Conservation (phyloP, 345 rosid species). For the Aquilaria yunnanensis region DNA sequence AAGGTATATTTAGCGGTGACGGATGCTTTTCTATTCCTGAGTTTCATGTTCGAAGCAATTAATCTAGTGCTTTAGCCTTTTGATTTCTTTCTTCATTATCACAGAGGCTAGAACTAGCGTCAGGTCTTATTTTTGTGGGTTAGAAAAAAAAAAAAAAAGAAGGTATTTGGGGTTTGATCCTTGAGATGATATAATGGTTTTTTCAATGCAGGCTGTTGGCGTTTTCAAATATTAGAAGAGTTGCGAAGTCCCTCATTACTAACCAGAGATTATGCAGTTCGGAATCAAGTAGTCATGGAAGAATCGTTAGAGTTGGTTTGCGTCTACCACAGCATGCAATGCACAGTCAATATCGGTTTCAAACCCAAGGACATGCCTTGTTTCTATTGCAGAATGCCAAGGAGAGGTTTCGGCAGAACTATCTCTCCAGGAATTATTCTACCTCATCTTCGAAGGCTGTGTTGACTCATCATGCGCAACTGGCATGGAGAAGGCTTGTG, state of each 20-base stretch:
- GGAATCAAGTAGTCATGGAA: conserved; percentile 32
- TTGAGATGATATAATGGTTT: no score
- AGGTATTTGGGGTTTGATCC: no score
- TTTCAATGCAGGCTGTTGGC: conserved; percentile 50
- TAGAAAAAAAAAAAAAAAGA: not conserved
- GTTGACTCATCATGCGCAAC: conserved; percentile 40
- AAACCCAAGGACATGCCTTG: conserved; percentile 24
- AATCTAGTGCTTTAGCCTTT: not conserved
- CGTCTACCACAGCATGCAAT: conserved; percentile 31
- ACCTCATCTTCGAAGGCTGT: conserved; percentile 29
- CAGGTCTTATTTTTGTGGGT: conserved; percentile 2
- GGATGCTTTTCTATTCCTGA: not conserved
- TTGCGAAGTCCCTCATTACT: conserved; percentile 20
- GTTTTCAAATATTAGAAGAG: conserved; percentile 33
- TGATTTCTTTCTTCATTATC: not conserved
- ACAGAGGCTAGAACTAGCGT: not conserved
- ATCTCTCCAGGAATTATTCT: conserved; percentile 36
- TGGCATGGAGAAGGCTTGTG: conserved; percentile 56
- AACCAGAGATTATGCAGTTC: conserved; percentile 18
- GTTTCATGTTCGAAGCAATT: not conserved
- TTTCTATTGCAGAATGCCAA: conserved; percentile 19
- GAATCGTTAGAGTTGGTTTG: conserved; percentile 33
- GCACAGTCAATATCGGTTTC: conserved; percentile 22
- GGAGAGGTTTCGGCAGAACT: conserved; percentile 19
- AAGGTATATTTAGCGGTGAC: not conserved